A percentile compares a stretch with the other conserved stretches of the same genome.
These are phyloP conservation scores for Ichthyophthirius multifiliis DNA, from an alignment of 169 alveolate genomes.

Conservation along the genomic window DNA sequence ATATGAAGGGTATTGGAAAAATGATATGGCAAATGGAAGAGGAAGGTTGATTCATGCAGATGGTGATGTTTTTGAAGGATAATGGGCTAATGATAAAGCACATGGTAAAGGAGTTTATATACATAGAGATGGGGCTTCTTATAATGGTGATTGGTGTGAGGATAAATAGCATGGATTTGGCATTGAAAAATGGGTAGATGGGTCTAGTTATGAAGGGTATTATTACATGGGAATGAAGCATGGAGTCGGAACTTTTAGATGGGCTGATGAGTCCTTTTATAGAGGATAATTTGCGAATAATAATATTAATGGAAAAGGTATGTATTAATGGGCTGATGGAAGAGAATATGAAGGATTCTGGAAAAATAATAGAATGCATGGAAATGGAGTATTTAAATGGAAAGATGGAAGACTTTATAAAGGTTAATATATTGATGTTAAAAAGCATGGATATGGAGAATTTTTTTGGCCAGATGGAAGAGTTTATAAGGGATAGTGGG, in stretches of 20 bases:
- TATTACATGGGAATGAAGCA: slow-evolving; percentile 68
- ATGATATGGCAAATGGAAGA: slow-evolving; percentile 60
- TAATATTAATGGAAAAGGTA: slow-evolving; percentile 36
- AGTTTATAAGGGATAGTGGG: slow-evolving; percentile 29
- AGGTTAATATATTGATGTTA: slow-evolving; percentile 49
- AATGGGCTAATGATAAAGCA: slow-evolving; percentile 30
- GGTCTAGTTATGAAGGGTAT: slow-evolving; percentile 86
- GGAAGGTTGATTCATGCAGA: slow-evolving; percentile 37
- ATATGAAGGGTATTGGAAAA: slow-evolving; percentile 62
- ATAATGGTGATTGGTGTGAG: slow-evolving; percentile 86
- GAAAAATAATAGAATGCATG: slow-evolving; percentile 55
- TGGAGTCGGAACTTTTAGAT: slow-evolving; percentile 61
- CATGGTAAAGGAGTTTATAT: slow-evolving; percentile 28
- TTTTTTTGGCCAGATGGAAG: slow-evolving; percentile 42
- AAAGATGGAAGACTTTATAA: slow-evolving; percentile 55
- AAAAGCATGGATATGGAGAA: slow-evolving; percentile 45
- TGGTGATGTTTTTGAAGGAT: slow-evolving; percentile 48
- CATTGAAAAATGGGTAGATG: slow-evolving; percentile 90
- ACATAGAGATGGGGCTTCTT: slow-evolving; percentile 35
- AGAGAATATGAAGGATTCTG: slow-evolving; percentile 60
- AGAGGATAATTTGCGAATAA: slow-evolving; percentile 64
- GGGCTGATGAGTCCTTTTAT: slow-evolving; percentile 57
- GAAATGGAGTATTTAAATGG: slow-evolving; percentile 48
- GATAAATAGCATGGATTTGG: slow-evolving; percentile 91
- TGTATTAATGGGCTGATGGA: slow-evolving; percentile 52